Base-by-base conservation (phyloP, 139 green algal species). In the Trebouxia sp. region DNA sequence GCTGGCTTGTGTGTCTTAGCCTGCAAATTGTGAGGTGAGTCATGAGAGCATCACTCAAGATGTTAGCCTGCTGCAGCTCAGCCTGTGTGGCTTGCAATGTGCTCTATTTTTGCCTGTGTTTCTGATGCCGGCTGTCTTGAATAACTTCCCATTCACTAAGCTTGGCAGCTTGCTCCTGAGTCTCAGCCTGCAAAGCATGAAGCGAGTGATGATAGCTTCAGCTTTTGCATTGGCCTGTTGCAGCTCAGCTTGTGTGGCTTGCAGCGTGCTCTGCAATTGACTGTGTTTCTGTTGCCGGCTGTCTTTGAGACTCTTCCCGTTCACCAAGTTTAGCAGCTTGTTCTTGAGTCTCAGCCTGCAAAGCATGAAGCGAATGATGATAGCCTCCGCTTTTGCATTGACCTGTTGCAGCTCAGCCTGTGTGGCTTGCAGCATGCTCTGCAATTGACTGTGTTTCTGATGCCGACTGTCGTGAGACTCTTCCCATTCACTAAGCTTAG, bases 191-290 rank as follows among this genome's bases (percentile, higher is more conserved):
- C 62, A 45, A n/a, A n/a, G n/a, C n/a, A n/a, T n/a, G n/a, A n/a
- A n/a, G n/a, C n/a, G n/a, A n/a, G n/a, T n/a, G n/a, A n/a, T n/a
- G n/a, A n/a, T n/a, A n/a, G n/a, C n/a, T n/a, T n/a, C n/a, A n/a
- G n/a, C n/a, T n/a, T n/a, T n/a, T n/a, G 43, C 15, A 48, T 47
- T 28, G 20, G 38, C 70, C 70, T 62, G 17, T 17, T 78, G 43
- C 43, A 78, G 41, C 70, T 78, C 41, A n/a, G n/a, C 45, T 30
- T 80, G 15, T 47, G 75, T 58, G 38, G n/a, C 75, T 42, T 80
- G 75, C 48, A 80, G 43, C n/a, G 43, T 38, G 15, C 39, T 41
- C 48, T 80, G 75, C 75, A 62, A 47, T 47, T 80, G 75, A 30
- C 43, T 14, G 15, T 72, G 42, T 32, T 26, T 32, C 5, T 10